Base-by-base conservation (phyloP, 2,329 filamentous ascomycete species). In the Aspergillus sergii region DNA sequence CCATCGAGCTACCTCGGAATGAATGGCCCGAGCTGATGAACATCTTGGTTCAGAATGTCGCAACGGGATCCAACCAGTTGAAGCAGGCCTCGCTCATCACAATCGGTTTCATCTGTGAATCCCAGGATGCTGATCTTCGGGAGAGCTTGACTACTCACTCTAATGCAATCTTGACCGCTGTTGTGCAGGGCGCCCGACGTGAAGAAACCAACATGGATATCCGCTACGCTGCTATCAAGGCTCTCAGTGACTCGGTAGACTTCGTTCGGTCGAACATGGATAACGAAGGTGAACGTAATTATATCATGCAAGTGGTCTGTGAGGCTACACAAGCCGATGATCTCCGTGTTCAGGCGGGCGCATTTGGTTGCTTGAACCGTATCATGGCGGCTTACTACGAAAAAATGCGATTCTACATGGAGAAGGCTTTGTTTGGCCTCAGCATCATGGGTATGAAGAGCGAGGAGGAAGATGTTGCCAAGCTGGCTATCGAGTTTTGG, bases 341-440 rank as follows among this genome's bases (percentile, higher is more conserved):
- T 79, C 88, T 87, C 63, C 88, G 93, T 76, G 96, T 99, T 79
- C 94, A 98, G 81, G 93, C 97, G 78, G 94, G 93, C 65, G 92
- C 95, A 50, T 99, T 97, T 78, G 95, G 95, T 72, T 98, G 95
- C 79, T 83, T 99, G 71, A 99, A 99, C 86, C 89, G 95, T 74
- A 98, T 99, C 80, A 99, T 99, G 95, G 92, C 87, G 65, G 87
- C 97, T 67, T 99, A 99, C 85, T 99, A 99, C 79, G 95, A 99
- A 75, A 96, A 97, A 83, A 99, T 99, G 95, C 91, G 94, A 74
- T 99, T 97, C 82, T 99, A 99, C 84, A 99, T 99, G 95, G 95
- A 99, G 85, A 98, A 98, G 88, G 95, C 95, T 41, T 86, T 99
- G 50, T 99, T 99, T 73, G 95, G 95, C 63, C 86, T 99, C 46